Conservation (phyloP, 257 asterid species). For the Petunia axillaris region DNA sequence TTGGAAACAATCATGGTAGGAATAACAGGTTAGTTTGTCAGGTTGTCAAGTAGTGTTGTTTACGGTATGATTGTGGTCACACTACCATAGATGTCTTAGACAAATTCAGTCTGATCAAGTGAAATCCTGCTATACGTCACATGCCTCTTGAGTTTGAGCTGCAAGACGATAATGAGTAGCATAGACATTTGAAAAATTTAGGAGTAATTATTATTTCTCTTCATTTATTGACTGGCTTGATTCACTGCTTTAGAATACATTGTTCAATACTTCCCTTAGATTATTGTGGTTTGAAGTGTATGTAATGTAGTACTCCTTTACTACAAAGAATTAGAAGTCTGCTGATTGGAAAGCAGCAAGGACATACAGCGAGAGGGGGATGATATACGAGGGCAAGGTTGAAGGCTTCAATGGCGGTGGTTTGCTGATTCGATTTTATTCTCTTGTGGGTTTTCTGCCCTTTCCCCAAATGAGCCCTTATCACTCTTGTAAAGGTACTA, state of each 20-base stretch:
- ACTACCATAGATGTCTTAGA: background rate
- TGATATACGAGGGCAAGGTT: constrained; percentile 61
- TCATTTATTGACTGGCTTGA: background rate
- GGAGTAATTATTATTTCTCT: background rate
- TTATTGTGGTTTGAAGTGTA: constrained; percentile 30
- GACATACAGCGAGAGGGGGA: constrained; percentile 64
- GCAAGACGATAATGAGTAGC: background rate
- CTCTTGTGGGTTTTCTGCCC: constrained; percentile 92
- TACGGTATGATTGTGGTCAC: background rate
- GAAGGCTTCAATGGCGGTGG: constrained; percentile 90
- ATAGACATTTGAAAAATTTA: background rate
- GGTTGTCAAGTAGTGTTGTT: background rate
- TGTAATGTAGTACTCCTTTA: constrained; percentile 48
- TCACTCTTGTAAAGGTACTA: constrained; percentile 79
- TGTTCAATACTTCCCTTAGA: background rate
- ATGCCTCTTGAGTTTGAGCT: background rate
- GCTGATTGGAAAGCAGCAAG: constrained; percentile 97
- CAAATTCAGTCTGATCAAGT: background rate
- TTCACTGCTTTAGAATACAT: background rate
- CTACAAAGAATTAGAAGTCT: constrained; percentile 96
- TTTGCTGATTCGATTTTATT: constrained; percentile 75
- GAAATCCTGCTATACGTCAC: background rate
- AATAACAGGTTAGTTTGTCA: background rate
- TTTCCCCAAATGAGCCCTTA: constrained; percentile 85
- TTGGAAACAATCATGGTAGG: background rate